Conservation (phyloP, 306 rosid species). For the Boehmeria nivea region DNA sequence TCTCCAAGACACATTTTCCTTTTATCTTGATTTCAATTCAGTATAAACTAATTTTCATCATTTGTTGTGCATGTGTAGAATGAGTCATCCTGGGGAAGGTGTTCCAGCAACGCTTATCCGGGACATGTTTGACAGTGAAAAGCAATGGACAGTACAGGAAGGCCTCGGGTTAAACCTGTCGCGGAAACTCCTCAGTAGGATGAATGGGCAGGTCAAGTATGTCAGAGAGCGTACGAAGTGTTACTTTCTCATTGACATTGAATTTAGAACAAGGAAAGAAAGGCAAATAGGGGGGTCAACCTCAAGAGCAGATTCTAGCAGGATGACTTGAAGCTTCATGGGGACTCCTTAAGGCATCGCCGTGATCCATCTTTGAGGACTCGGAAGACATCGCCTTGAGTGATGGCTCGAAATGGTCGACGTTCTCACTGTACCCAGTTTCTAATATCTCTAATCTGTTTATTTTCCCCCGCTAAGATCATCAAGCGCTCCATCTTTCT, state of each 20-base stretch:
- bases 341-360: background rate
- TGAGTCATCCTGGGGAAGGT: constrained; percentile 68
- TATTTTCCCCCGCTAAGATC: too few relatives aligned
- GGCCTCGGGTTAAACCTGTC: constrained; percentile 62
- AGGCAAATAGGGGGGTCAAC: constrained; percentile 16
- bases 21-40: background rate
- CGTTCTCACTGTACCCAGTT: too few relatives aligned
- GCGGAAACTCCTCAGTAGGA: constrained; percentile 59
- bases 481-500: too few relatives aligned
- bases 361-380: background rate
- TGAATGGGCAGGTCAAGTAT: constrained; percentile 62
- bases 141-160: constrained; percentile 56
- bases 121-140: constrained; percentile 58
- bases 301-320: constrained; percentile 22
- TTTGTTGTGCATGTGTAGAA: constrained; percentile 38
- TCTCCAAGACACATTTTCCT: background rate
- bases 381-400: background rate
- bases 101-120: constrained; percentile 49
- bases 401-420: too few relatives aligned
- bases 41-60: background rate
- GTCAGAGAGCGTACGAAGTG: constrained; percentile 55
- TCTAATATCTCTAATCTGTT: too few relatives aligned
- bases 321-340: constrained; percentile 8
- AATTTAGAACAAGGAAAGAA: constrained; percentile 40
- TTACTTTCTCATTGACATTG: constrained; percentile 59